Base-by-base conservation (phyloP, 163 green algal genomes). In the Chlamydomonas reinhardtii region DNA sequence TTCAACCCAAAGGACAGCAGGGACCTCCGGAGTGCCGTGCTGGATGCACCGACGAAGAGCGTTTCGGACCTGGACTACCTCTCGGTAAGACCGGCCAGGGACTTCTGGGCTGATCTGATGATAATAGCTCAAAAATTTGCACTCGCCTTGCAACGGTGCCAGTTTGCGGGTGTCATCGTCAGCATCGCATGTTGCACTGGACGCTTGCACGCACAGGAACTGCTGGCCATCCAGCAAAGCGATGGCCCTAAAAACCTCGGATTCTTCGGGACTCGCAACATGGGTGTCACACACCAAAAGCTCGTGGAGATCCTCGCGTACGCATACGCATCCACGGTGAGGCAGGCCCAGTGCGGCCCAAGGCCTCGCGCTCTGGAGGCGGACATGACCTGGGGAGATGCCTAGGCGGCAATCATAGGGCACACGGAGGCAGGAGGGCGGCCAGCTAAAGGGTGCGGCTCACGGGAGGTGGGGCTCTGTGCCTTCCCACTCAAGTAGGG, bases 181-280 rank as follows among this genome's bases (percentile, higher is more conserved):
- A 66, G 61, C 61, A 29, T 66, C 9, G 48, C 48, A 56, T 56
- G 48, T 56, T 12, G 5, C 5, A 56, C 14, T 56, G 6, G 8
- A 16, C 43, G 6, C 14, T 12, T 56, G 11, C 12, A 56, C 68
- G 39, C 95, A n/a, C n/a, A 99, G 96, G 97, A 99, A 91, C 95
- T 99, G 39, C 87, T 99, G 59, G 97, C 97, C 43, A 99, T 99
- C 68, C 97, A 99, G 89, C 96, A 99, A 87, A 94, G 96, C 73
- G 94, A 97, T 88, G 96, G 95, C 9, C 97, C 97, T 0, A 97
- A 98, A 75, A 94, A 95, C 68, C 94, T 99, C 32, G 97, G 96
- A 3, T 99, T 99, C 90, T 99, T 99, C 92, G 97, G 97, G 29
- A 99, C 97, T 31, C 90, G 97, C n/a, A 99, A 99, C 92, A 99